These are phyloP conservation scores for Nannizzia gypsea DNA, from an alignment of 2,329 filamentous ascomycete genomes.

Conservation along the genomic window DNA sequence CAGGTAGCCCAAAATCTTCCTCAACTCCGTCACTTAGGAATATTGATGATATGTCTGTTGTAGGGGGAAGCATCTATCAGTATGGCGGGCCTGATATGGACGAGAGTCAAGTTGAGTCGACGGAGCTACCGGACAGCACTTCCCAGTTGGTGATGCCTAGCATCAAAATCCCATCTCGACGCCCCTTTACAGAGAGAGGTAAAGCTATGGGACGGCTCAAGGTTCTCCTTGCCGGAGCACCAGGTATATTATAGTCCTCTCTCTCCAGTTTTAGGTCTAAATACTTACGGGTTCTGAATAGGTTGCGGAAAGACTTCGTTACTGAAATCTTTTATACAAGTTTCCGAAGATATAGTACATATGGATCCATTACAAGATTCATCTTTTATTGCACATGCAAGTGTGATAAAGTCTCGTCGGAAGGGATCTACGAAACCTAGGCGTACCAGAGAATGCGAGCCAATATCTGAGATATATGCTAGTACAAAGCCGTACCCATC, in stretches of 20 bases:
- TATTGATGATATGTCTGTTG: conserved; percentile 45
- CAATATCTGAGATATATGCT: conserved; percentile 58
- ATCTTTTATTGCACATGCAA: conserved; percentile 16
- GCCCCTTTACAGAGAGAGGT: conserved; percentile 80
- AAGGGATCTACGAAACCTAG: conserved; percentile 13
- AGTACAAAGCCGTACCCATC: conserved; percentile 74
- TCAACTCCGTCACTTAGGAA: conserved; percentile 48
- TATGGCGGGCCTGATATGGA: conserved; percentile 45
- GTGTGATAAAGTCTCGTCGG: conserved; percentile 4
- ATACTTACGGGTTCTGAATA: conserved; percentile 24
- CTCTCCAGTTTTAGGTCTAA: conserved; percentile 1
- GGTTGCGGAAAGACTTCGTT: conserved; percentile 81
- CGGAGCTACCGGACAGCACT: conserved; percentile 28
- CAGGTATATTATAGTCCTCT: conserved; percentile 41
- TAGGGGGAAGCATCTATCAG: conserved; percentile 46
- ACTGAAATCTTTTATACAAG: conserved; percentile 75
- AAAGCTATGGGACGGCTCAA: conserved; percentile 77
- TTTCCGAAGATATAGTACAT: conserved; percentile 85
- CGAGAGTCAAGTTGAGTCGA: conserved; percentile 30
- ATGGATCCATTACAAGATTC: conserved; percentile 51
- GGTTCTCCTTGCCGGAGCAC: conserved; percentile 70
- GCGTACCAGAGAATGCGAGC: conserved; percentile 10
- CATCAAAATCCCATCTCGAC: conserved; percentile 74
- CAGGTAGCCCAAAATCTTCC: conserved; percentile 48
- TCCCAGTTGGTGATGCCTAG: conserved; percentile 97